These are phyloP conservation scores for Candida sonorensis DNA, from an alignment of 805 yeast genomes.

Conservation along the genomic window DNA sequence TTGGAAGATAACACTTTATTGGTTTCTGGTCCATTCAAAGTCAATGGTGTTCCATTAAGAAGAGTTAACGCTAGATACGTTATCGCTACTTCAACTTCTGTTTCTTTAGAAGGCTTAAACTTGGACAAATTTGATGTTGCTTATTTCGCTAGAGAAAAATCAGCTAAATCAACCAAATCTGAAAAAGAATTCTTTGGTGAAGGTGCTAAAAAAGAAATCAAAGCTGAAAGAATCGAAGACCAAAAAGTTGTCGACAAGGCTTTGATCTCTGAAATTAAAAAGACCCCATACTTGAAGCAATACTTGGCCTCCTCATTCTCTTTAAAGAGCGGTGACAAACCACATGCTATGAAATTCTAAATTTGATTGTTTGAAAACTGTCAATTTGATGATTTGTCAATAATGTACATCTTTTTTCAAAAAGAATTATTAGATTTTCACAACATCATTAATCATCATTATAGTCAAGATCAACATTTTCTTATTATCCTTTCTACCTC, in stretches of 20 bases:
- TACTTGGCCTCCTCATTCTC: slow-evolving; percentile 95
- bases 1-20: slow-evolving; percentile 97
- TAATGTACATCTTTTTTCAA: no score
- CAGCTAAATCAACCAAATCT: slow-evolving; percentile 73
- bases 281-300: slow-evolving; percentile 95
- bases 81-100: slow-evolving; percentile 95
- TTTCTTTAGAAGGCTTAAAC: slow-evolving; percentile 71
- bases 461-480: no score
- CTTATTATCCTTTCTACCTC: no score
- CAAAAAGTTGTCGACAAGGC: slow-evolving; percentile 94
- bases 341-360: slow-evolving; percentile 97
- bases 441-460: no score
- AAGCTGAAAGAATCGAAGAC: slow-evolving; percentile 92
- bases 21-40: slow-evolving; percentile 98
- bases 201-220: slow-evolving; percentile 75
- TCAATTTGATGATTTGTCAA: no score
- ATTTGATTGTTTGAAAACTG: background rate
- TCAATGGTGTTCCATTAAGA: slow-evolving; percentile 99
- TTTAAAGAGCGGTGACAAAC: slow-evolving; percentile 96
- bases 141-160: slow-evolving; percentile 95
- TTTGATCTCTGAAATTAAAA: slow-evolving; percentile 88
- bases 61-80: slow-evolving; percentile 98
- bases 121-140: slow-evolving; percentile 87
- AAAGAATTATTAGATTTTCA: no score
- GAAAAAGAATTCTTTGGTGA: slow-evolving; percentile 89